Evolutionary conservation across 106 monocot genomes (phyloP).

Genomic region (Dioscorea zingiberensis): DNA sequence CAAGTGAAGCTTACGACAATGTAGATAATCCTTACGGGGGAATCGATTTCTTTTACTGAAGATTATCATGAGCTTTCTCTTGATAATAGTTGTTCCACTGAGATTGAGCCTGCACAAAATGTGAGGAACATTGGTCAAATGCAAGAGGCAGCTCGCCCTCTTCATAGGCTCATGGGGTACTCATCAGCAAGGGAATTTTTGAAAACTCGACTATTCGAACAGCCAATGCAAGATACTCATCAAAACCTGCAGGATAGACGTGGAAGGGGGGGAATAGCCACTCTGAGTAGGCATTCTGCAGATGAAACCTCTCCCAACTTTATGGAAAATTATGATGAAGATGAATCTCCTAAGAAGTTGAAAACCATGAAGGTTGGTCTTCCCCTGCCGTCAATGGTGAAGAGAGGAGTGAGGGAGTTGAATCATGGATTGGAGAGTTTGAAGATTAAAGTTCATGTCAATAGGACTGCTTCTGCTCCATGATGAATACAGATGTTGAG

Average conservation of each 20-base stretch:
- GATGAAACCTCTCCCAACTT: not conserved
- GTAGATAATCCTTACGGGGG: constrained; percentile 1
- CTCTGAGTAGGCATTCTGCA: not conserved
- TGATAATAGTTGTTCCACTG: constrained; percentile 4
- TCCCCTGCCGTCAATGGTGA: not conserved
- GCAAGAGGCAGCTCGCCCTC: not conserved
- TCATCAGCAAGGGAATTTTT: constrained; percentile 50
- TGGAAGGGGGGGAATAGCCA: not conserved
- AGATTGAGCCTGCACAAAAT: not conserved
- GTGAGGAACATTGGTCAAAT: not conserved
- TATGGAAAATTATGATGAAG: constrained; percentile 1
- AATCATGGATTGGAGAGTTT: not conserved
- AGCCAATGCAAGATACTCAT: constrained; percentile 2
- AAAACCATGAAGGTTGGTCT: too few relatives aligned
- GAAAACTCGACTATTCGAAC: constrained; percentile 6
- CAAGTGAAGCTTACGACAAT: not conserved
- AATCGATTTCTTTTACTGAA: constrained; percentile 10
- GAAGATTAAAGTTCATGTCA: not conserved
- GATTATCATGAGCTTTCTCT: constrained; percentile 14
- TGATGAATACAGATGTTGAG: too few relatives aligned
- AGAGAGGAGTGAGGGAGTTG: not conserved
- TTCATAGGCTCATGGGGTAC: constrained; percentile 68
- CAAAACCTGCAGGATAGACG: constrained; percentile 1
- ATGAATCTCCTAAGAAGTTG: not conserved
- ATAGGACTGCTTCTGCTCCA: not conserved